A percentile compares a stretch with the other conserved stretches of the same genome.
These are phyloP conservation scores for Penicillium daleae DNA, from an alignment of 495 filamentous ascomycete species.

Conservation along the genomic window DNA sequence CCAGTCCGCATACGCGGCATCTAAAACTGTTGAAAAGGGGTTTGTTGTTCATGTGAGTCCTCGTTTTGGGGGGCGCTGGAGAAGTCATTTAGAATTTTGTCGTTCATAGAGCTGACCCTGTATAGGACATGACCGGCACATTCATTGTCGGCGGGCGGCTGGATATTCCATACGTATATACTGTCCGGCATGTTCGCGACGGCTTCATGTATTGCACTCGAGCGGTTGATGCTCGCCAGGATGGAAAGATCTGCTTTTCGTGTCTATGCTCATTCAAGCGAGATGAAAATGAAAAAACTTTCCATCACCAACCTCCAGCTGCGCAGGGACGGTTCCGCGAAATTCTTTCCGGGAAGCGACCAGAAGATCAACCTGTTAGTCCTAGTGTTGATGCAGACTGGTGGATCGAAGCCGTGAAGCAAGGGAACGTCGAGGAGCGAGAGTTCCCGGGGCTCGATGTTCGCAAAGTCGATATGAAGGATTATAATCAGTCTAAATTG, in stretches of 20 bases:
- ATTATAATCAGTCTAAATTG: slow-evolving; percentile 53
- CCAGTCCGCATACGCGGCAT: slow-evolving; percentile 65
- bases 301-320: slow-evolving; percentile 45
- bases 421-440: slow-evolving; percentile 35
- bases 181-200: slow-evolving; percentile 55
- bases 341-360: slow-evolving; percentile 43
- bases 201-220: slow-evolving; percentile 62
- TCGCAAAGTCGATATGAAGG: slow-evolving; percentile 64
- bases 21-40: slow-evolving; percentile 53
- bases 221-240: slow-evolving; percentile 56
- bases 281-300: slow-evolving; percentile 36
- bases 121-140: slow-evolving; percentile 66
- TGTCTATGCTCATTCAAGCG: slow-evolving; percentile 66
- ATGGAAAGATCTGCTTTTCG: slow-evolving; percentile 59
- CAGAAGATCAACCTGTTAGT: slow-evolving; percentile 41
- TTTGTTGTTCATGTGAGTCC: slow-evolving; percentile 63
- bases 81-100: neutral
- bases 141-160: slow-evolving; percentile 61
- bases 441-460: slow-evolving; percentile 63
- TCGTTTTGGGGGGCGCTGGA: neutral
- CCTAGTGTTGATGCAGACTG: slow-evolving; percentile 53
- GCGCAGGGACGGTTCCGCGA: slow-evolving; percentile 42
- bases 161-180: slow-evolving; percentile 64
- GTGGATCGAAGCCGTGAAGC: slow-evolving; percentile 39
- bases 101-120: slow-evolving; percentile 20